Conservation (phyloP, 805 yeast genomes). For the Torulaspora quercuum region DNA sequence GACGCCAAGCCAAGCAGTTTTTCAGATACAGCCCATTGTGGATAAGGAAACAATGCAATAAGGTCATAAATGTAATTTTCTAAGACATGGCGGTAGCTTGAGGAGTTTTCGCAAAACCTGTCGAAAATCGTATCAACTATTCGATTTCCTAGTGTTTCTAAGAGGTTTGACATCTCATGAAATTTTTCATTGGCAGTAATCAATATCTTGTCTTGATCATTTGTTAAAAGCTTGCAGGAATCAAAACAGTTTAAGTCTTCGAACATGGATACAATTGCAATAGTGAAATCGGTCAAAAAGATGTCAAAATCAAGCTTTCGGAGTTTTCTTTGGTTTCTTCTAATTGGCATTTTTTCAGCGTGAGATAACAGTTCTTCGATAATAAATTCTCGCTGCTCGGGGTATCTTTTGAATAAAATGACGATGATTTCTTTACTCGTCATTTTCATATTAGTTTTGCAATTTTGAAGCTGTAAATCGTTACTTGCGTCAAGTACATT, state of each 20-base stretch:
- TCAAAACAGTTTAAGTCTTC: constrained; percentile 24
- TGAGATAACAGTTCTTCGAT: constrained; percentile 56
- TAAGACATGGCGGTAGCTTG: constrained; percentile 39
- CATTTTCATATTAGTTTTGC: constrained; percentile 24
- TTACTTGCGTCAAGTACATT: constrained; percentile 14
- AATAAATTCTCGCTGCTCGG: constrained; percentile 57
- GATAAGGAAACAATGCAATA: constrained; percentile 44
- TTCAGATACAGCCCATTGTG: constrained; percentile 64
- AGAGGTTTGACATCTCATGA: not conserved
- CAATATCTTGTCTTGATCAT: not conserved
- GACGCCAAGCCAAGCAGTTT: constrained; percentile 45
- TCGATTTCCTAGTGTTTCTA: constrained; percentile 21
- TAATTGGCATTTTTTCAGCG: constrained; percentile 47
- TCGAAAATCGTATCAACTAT: constrained; percentile 26
- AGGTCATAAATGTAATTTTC: constrained; percentile 60
- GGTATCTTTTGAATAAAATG: constrained; percentile 40
- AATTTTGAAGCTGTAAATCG: constrained; percentile 16
- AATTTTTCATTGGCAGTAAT: constrained; percentile 3
- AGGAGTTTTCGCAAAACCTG: constrained; percentile 27
- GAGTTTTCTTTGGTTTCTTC: constrained; percentile 37
- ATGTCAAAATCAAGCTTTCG: constrained; percentile 17
- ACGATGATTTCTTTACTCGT: constrained; percentile 30
- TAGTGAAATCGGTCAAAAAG: constrained; percentile 31
- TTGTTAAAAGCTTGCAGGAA: constrained; percentile 3
- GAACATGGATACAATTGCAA: constrained; percentile 27